Evolutionary conservation across 2,329 filamentous ascomycete species (phyloP), one percentile per base, ranked within the genome.

Genomic region (Curvularia spicifera): DNA sequence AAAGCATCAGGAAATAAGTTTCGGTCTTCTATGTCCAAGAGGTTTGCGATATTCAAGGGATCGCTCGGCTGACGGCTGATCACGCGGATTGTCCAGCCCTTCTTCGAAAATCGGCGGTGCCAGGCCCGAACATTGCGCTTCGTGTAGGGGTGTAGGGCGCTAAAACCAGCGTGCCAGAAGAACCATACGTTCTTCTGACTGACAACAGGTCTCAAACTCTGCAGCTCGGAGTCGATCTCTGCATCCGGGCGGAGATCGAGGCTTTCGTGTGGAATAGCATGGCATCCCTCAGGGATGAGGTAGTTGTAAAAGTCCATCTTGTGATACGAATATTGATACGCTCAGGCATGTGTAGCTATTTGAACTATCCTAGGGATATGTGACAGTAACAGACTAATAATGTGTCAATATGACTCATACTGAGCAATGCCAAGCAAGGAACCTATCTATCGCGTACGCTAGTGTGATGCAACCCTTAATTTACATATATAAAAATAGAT

Each of bases 111-210:
- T n/a, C 84, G 80, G 2, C 83, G 78, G 64, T 85, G 77, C 80
- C 83, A 86, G 51, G 81, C 77, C 40, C 83, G 78, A 28, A 86
- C 76, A 59, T 82, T 86, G 40, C 84, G 83, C 56, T 82, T 74
- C 4, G 80, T 77, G 67, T 85, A 85, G 0, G 78, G 76, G 56
- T 84, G 81, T 78, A 86, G 82, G 26, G 70, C 72, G 3, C 63
- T 43, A 64, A 80, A 82, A 28, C 84, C 84, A 3, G 72, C 73
- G 67, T 86, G 78, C 84, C 84, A 87, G 73, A 85, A 87, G 8
- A 39, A 39, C n/a, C 35, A 39, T 39, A 39, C 5, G 35, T 39
- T 39, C 15, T 39, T 39, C 35, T 39, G 4, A 18, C 35, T 39
- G n/a, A 39, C 15, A 13, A 39, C n/a, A 18, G 35, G 35, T 8